Conservation (phyloP, 78 protist species). For the Polysphondylium violaceum region DNA sequence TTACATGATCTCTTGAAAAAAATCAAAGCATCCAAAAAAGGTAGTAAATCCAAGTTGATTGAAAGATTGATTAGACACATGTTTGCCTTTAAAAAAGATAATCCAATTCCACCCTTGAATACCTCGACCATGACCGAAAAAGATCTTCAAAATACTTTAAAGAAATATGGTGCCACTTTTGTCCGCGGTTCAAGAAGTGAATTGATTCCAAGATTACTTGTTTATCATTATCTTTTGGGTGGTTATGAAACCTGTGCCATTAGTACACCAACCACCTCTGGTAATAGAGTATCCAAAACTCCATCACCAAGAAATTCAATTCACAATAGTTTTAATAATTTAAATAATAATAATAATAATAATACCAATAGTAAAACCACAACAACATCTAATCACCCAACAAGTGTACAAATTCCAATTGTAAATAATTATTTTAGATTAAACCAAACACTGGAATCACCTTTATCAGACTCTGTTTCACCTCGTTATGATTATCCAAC, state of each 20-base stretch:
- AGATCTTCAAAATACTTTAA: neutral
- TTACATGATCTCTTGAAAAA: neutral
- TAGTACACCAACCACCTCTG: neutral
- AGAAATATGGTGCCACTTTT: neutral
- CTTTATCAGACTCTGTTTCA: too few species aligned
- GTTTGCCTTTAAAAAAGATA: neutral
- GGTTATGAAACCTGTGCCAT: neutral
- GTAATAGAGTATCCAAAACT: neutral
- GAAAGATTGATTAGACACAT: slow-evolving; percentile 52
- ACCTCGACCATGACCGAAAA: neutral
- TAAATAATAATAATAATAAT: slow-evolving; percentile 12
- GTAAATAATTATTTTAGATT: too few species aligned
- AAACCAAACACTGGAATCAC: too few species aligned
- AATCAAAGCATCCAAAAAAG: slow-evolving; percentile 22
- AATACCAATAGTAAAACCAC: neutral
- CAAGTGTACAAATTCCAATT: too few species aligned
- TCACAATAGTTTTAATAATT: neutral
- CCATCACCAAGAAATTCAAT: neutral
- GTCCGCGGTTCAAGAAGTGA: slow-evolving; percentile 13
- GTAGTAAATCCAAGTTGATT: slow-evolving; percentile 18
- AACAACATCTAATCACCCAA: too few species aligned
- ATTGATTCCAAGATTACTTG: slow-evolving; percentile 34
- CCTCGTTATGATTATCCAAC: too few species aligned
- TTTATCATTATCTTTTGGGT: slow-evolving; percentile 11
- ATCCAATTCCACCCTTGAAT: neutral